phyloP scores from a whole-genome alignment of 768 basidiomycete genomes.

The Auricularia heimuer region DNA sequence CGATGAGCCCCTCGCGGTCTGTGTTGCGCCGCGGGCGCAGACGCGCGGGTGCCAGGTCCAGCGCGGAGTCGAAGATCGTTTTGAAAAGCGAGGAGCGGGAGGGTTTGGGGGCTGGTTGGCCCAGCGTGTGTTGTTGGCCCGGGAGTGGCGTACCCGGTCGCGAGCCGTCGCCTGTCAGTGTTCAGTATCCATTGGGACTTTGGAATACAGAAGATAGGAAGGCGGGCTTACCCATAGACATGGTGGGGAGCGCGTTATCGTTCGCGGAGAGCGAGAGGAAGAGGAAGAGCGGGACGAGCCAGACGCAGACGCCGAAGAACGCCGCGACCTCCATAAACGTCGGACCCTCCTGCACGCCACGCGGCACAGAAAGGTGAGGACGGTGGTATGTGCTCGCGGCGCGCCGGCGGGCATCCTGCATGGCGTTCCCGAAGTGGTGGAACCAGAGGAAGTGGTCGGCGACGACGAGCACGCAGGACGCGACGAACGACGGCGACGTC shows the following conservation, averaged over 20 bases:
- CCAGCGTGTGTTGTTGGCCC: conserved; percentile 12
- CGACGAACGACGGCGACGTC: conserved; percentile 71
- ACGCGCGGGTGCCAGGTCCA: not conserved
- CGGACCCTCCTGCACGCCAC: conserved; percentile 14
- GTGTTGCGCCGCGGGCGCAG: not conserved
- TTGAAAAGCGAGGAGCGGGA: conserved; percentile 28
- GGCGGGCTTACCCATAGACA: conserved; percentile 35
- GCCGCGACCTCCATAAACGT: conserved; percentile 68
- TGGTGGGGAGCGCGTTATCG: conserved; percentile 81
- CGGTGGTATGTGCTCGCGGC: conserved; percentile 36
- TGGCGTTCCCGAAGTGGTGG: conserved; percentile 76
- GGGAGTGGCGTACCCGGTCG: conserved; percentile 12
- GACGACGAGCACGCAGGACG: conserved; percentile 78
- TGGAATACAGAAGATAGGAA: conserved; percentile 2
- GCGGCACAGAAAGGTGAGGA: conserved; percentile 22
- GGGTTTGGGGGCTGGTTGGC: conserved; percentile 48
- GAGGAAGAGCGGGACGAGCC: conserved; percentile 83
- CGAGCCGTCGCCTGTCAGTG: conserved; percentile 8
- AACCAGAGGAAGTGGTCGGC: conserved; percentile 95
- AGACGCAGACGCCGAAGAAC: conserved; percentile 79
- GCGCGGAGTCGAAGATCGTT: not conserved
- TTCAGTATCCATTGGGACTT: not conserved
- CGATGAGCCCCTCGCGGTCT: not conserved
- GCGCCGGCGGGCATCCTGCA: conserved; percentile 49
- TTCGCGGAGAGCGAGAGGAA: conserved; percentile 96